These are phyloP conservation scores for Neobulgaria alba DNA, from an alignment of 2,329 filamentous ascomycete genomes.

Conservation along the genomic window DNA sequence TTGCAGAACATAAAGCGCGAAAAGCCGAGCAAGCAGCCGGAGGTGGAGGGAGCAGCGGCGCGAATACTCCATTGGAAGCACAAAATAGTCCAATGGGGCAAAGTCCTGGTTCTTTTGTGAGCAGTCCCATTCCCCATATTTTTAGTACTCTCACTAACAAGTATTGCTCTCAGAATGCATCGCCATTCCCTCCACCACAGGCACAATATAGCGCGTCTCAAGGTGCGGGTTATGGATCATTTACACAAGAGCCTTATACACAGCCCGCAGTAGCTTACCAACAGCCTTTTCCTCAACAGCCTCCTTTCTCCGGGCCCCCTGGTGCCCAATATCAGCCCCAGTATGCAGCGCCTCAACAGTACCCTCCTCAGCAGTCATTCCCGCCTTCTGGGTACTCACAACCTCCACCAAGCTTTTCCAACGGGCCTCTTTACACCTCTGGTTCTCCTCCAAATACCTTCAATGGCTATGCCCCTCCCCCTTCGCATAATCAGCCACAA, in stretches of 20 bases:
- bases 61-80: conserved; percentile 40
- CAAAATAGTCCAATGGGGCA: conserved; percentile 42
- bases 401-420: conserved; percentile 25
- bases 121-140: conserved; percentile 29
- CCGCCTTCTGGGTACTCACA: conserved; percentile 24
- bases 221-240: conserved; percentile 29
- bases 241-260: conserved; percentile 28
- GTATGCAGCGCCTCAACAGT: conserved; percentile 28
- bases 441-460: conserved; percentile 34
- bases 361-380: conserved; percentile 26
- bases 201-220: conserved; percentile 21
- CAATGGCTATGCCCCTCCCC: conserved; percentile 34
- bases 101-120: conserved; percentile 49
- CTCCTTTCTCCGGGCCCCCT: conserved; percentile 28
- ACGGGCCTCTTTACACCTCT: too few relatives aligned
- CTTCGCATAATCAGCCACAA: conserved; percentile 32
- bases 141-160: too few relatives aligned
- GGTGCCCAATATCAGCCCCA: conserved; percentile 27
- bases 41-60: conserved; percentile 43
- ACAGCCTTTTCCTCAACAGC: conserved; percentile 31
- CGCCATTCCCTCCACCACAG: conserved; percentile 25
- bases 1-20: conserved; percentile 68
- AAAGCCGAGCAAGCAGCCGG: conserved; percentile 48
- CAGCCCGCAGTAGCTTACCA: conserved; percentile 35
- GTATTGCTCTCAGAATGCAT: conserved; percentile 28